Conservation (phyloP, 108 stramenopile species). For the Pseudonitzschia multiseries region DNA sequence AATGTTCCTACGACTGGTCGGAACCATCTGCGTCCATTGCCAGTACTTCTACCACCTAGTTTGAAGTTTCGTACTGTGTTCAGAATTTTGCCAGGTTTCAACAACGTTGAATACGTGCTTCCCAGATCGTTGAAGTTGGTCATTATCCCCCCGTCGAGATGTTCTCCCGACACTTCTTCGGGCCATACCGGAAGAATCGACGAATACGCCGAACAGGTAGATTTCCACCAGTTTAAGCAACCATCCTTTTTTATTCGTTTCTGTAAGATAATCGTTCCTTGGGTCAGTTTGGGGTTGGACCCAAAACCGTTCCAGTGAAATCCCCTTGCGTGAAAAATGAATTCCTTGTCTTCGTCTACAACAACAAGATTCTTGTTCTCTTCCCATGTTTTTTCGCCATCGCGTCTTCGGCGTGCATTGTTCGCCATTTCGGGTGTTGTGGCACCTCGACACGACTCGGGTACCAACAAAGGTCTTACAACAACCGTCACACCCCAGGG, state of each 20-base stretch:
- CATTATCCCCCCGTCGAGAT: not conserved
- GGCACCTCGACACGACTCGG: not conserved
- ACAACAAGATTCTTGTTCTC: not conserved
- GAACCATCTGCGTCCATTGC: constrained; percentile 5
- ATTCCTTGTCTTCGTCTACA: constrained; percentile 9
- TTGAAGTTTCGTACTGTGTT: not conserved
- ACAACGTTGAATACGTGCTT: not conserved
- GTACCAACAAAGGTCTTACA: constrained; percentile 4
- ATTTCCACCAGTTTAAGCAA: constrained; percentile 3
- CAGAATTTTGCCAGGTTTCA: not conserved
- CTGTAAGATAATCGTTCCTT: constrained; percentile 6
- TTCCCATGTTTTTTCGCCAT: not conserved
- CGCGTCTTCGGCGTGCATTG: not conserved
- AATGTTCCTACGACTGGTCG: constrained; percentile 10
- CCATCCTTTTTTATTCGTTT: not conserved
- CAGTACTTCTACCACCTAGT: not conserved
- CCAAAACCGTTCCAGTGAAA: constrained; percentile 17
- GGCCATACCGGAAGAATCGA: constrained; percentile 11
- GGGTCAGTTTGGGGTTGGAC: constrained; percentile 9
- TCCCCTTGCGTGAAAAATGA: constrained; percentile 1
- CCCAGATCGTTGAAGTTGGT: not conserved
- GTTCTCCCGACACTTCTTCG: not conserved
- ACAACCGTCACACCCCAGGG: constrained; percentile 13
- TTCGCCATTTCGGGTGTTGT: not conserved
- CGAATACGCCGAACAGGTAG: constrained; percentile 4